Conservation (phyloP, 805 yeast species). For the Spathaspora arborariae region DNA sequence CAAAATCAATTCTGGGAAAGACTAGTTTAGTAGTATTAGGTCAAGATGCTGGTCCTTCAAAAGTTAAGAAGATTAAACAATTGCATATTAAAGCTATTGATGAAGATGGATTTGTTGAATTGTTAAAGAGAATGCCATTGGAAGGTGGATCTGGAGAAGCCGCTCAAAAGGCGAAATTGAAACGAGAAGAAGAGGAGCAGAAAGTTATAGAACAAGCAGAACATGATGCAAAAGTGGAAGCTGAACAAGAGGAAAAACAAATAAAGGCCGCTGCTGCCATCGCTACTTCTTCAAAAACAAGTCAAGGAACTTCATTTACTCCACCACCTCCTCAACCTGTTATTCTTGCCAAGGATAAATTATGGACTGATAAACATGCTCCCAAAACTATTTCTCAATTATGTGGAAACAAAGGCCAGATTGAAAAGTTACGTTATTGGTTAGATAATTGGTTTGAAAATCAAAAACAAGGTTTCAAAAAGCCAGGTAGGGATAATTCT, state of each 20-base stretch:
- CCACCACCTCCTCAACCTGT: background rate
- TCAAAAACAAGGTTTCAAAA: conserved; percentile 52
- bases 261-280: background rate
- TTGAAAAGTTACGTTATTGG: conserved; percentile 70
- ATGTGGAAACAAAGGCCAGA: conserved; percentile 85
- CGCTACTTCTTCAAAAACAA: background rate
- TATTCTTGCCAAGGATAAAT: conserved; percentile 48
- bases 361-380: conserved; percentile 94
- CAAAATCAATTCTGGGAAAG: conserved; percentile 77
- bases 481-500: conserved; percentile 56
- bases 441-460: conserved; percentile 67
- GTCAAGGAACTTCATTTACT: background rate
- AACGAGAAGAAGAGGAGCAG: conserved; percentile 65
- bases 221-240: conserved; percentile 42
- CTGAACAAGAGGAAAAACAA: conserved; percentile 35
- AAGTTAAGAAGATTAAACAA: conserved; percentile 73
- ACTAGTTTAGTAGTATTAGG: conserved; percentile 91
- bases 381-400: conserved; percentile 73
- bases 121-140: conserved; percentile 77
- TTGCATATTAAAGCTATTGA: conserved; percentile 75
- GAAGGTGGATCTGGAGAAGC: conserved; percentile 85
- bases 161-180: conserved; percentile 69
- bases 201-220: conserved; percentile 43
- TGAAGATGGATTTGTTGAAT: conserved; percentile 79
- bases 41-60: conserved; percentile 95